These are phyloP conservation scores for Coemansia sp. DNA, from an alignment of 192 early-diverging fungal genomes.

Conservation along the genomic window DNA sequence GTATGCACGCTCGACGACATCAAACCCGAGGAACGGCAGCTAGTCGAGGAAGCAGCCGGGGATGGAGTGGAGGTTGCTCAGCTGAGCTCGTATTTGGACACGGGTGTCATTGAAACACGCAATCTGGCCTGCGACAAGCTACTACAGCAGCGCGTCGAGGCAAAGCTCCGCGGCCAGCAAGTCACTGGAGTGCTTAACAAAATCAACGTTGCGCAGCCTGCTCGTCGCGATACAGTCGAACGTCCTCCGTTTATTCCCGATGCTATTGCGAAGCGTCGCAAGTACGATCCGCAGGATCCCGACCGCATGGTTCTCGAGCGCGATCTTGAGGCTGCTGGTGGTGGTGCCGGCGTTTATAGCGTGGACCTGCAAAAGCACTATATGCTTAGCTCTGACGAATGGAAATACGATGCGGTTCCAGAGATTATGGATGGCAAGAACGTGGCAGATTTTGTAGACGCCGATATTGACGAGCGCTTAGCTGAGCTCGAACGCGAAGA, in stretches of 20 bases:
- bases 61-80: constrained; percentile 73
- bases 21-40: constrained; percentile 63
- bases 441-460: constrained; percentile 97
- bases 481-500: constrained; percentile 96
- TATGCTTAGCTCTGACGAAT: constrained; percentile 76
- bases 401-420: constrained; percentile 97
- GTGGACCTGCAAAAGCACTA: constrained; percentile 95
- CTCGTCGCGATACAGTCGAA: constrained; percentile 77
- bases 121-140: constrained; percentile 93
- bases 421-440: constrained; percentile 99
- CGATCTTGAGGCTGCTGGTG: constrained; percentile 85
- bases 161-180: constrained; percentile 91
- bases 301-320: constrained; percentile 80
- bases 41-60: constrained; percentile 72
- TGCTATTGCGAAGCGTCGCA: constrained; percentile 62
- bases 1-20: constrained; percentile 77
- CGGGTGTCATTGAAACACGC: constrained; percentile 96
- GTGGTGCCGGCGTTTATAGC: constrained; percentile 96
- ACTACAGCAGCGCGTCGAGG: constrained; percentile 87
- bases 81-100: constrained; percentile 90
- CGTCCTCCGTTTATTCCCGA: constrained; percentile 85
- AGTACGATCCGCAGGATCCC: constrained; percentile 80
- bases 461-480: constrained; percentile 94
- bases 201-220: constrained; percentile 90
- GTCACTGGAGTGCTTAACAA: constrained; percentile 91